A percentile compares a stretch with the other conserved stretches of the same genome.
phyloP scores from a whole-genome alignment of 306 rosid species.

The Senna siamea region DNA sequence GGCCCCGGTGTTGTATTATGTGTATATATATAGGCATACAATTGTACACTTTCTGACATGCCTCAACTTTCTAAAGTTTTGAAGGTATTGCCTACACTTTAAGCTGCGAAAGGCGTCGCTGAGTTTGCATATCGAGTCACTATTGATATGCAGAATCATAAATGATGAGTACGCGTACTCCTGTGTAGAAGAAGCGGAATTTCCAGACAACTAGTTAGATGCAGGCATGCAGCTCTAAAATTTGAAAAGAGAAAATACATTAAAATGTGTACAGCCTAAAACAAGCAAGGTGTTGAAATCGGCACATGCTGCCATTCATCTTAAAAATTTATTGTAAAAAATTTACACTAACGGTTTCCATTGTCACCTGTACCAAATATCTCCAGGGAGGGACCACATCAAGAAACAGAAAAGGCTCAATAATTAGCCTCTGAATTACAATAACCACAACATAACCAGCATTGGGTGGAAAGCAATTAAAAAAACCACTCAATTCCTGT shows the following conservation, averaged over 20 bases:
- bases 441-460: constrained; percentile 12
- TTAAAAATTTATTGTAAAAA: neutral
- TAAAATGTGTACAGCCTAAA: neutral
- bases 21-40: neutral
- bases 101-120: neutral
- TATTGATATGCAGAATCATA: neutral
- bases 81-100: no score
- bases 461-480: constrained; percentile 34
- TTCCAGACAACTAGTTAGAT: neutral
- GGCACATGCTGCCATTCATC: neutral
- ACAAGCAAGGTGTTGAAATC: neutral
- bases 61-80: no score
- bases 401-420: neutral
- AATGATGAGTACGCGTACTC: neutral
- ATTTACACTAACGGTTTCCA: neutral
- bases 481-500: constrained; percentile 31
- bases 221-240: neutral
- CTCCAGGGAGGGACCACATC: neutral
- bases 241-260: neutral
- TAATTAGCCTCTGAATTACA: constrained; percentile 27
- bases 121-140: neutral
- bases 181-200: neutral
- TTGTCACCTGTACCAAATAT: neutral
- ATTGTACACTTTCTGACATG: no score
- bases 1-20: no score